A percentile compares a stretch with the other conserved stretches of the same genome.
Evolutionary conservation across 495 filamentous ascomycete genomes (phyloP).

Genomic region (Beverwykella pulmonaria): DNA sequence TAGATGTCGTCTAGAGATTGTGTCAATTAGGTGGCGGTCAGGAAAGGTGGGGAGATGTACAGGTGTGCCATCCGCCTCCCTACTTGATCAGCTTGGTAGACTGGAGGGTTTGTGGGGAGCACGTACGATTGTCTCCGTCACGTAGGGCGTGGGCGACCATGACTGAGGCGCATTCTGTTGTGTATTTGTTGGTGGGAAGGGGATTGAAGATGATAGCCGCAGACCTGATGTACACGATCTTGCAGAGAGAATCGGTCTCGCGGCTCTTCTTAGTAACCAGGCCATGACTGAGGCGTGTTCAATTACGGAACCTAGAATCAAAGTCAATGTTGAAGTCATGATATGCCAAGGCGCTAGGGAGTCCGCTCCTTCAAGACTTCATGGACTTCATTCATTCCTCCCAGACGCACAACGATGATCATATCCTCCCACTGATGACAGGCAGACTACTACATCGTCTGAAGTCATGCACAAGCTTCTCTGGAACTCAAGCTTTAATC

Average conservation of each 20-base stretch:
- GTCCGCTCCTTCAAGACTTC: not conserved
- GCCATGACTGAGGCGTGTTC: not conserved
- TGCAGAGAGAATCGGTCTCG: constrained; percentile 9
- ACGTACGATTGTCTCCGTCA: constrained; percentile 67
- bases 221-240: not conserved
- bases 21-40: not conserved
- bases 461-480: not conserved
- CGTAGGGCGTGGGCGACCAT: constrained; percentile 50
- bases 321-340: constrained; percentile 1
- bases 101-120: not conserved
- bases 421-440: not conserved
- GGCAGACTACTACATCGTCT: not conserved
- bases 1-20: constrained; percentile 46
- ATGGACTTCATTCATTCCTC: not conserved
- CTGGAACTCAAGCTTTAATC: not conserved
- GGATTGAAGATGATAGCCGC: not conserved
- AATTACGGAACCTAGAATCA: not conserved
- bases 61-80: constrained; percentile 86
- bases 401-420: not conserved
- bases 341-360: constrained; percentile 22
- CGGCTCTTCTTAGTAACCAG: constrained; percentile 9
- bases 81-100: constrained; percentile 52
- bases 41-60: not conserved
- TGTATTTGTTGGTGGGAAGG: not conserved
- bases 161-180: constrained; percentile 17